Evolutionary conservation across 495 filamentous ascomycete genomes (phyloP), one percentile per base, ranked within the genome.

Genomic region (Lepraria neglecta): DNA sequence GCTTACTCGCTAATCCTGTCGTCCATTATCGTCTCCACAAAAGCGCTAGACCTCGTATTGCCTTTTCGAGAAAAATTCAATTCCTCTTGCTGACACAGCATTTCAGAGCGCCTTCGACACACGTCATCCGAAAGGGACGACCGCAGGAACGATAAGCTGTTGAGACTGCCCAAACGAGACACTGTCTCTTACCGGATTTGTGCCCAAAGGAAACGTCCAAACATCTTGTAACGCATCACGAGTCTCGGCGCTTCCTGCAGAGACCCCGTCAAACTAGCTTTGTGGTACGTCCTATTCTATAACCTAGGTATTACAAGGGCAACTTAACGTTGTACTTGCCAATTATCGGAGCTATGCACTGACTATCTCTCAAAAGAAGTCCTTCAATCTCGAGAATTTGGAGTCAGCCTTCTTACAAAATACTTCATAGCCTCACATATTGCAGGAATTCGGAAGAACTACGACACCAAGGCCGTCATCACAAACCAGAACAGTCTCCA

Each of bases 261-360:
- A 50, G 6, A 15, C 3, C 10, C 12, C 24, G 3, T 47, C 45
- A 58, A 21, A 40, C 57, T 17, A 51, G 21, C 31, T 3, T 50
- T 59, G n/a, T 59, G 33, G 57, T 59, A 59, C 31, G 45, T 59
- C 45, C 33, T 12, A 14, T 40, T 27, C 33, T 10, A 42, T 11
- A 15, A 6, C 48, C 40, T 59, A 31, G 46, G n/a, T 28, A 1
- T 38, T 7, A 38, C 33, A 51, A 50, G 33, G 28, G 21, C 33
- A 33, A 17, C 15, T 30, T 14, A 17, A 27, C 24, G 38, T 9
- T 51, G 46, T 19, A 52, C 15, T 27, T 52, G 15, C 14, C 28
- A 31, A 6, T 33, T 0, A 17, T 31, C 15, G 14, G 9, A 17
- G 15, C 14, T 12, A 33, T 31, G 17, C 15, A 52, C 48, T 52